Conservation (phyloP, 495 filamentous ascomycete genomes). For the Friedmanniomyces simplex region DNA sequence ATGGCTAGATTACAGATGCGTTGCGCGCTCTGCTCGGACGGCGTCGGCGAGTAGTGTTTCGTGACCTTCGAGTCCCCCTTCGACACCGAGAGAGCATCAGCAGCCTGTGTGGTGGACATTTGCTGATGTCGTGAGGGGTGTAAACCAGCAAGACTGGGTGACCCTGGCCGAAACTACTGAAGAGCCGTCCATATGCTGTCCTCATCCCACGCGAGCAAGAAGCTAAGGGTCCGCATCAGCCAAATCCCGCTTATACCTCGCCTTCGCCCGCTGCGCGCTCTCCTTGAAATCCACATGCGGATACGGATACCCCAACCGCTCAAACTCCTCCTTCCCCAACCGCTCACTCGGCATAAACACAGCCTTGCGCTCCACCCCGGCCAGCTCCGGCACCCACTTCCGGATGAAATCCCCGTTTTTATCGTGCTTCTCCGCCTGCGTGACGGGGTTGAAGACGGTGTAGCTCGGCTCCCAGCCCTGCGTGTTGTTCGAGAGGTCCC, state of each 20-base stretch:
- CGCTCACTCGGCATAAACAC: constrained; percentile 34
- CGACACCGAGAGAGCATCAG: no score
- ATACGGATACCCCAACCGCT: constrained; percentile 37
- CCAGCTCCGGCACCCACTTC: constrained; percentile 48
- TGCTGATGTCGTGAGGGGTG: no score
- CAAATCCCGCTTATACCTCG: constrained; percentile 36
- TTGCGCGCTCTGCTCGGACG: no score
- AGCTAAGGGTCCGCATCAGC: constrained; percentile 3
- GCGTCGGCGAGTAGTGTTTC: no score
- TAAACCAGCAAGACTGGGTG: no score
- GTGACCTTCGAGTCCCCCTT: no score
- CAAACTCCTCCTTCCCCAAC: constrained; percentile 34
- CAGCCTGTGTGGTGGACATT: no score
- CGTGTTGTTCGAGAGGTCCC: constrained; percentile 39
- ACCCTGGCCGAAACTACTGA: no score
- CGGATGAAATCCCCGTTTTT: constrained; percentile 47
- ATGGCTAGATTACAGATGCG: no score
- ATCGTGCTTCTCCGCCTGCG: constrained; percentile 42
- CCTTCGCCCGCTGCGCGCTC: constrained; percentile 33
- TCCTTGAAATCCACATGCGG: constrained; percentile 37
- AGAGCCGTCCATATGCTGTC: no score
- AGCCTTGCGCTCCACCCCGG: constrained; percentile 34
- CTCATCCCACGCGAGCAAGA: no score
- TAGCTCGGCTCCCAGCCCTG: constrained; percentile 39
- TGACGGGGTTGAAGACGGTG: constrained; percentile 38